phyloP scores from a whole-genome alignment of 2,329 filamentous ascomycete genomes.

The Aspergillus felis region DNA sequence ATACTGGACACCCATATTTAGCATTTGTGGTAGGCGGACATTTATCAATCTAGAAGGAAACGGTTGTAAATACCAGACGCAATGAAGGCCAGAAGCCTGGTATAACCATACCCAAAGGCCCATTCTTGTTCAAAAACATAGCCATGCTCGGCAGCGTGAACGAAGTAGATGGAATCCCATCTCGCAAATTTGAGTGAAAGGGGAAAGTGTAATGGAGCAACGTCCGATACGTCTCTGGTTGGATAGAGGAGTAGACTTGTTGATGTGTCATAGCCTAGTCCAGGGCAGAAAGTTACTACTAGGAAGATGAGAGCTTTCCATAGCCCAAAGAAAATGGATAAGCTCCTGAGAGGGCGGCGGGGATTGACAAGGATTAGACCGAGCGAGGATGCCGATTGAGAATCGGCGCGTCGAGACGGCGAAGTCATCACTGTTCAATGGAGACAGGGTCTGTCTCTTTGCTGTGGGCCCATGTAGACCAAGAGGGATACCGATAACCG shows the following conservation, averaged over 20 bases:
- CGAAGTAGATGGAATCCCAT: conserved; percentile 63
- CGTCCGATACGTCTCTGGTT: conserved; percentile 2
- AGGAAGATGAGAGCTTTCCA: conserved; percentile 57
- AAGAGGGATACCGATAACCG: neutral
- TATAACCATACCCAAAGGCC: conserved; percentile 60
- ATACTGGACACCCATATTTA: conserved; percentile 17
- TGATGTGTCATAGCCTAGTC: conserved; percentile 62
- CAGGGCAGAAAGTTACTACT: conserved; percentile 49
- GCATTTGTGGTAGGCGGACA: conserved; percentile 1
- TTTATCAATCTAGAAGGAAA: neutral
- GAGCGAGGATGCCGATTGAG: conserved; percentile 9
- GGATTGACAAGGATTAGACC: conserved; percentile 21
- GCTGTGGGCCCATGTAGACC: neutral
- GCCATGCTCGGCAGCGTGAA: conserved; percentile 50
- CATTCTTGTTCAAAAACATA: conserved; percentile 63
- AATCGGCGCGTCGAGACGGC: neutral
- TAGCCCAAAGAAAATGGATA: conserved; percentile 42
- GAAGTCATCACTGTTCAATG: neutral
- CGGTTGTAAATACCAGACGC: conserved; percentile 26
- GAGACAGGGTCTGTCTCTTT: neutral
- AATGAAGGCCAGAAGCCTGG: conserved; percentile 41
- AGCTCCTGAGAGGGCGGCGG: conserved; percentile 28
- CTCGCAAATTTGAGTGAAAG: conserved; percentile 47
- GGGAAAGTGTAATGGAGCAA: conserved; percentile 9
- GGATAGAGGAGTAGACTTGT: conserved; percentile 46